Evolutionary conservation across 225 moss, liverwort and hornwort genomes (phyloP), one percentile per base, ranked within the genome.

Genomic region (Polytrichum formosum): DNA sequence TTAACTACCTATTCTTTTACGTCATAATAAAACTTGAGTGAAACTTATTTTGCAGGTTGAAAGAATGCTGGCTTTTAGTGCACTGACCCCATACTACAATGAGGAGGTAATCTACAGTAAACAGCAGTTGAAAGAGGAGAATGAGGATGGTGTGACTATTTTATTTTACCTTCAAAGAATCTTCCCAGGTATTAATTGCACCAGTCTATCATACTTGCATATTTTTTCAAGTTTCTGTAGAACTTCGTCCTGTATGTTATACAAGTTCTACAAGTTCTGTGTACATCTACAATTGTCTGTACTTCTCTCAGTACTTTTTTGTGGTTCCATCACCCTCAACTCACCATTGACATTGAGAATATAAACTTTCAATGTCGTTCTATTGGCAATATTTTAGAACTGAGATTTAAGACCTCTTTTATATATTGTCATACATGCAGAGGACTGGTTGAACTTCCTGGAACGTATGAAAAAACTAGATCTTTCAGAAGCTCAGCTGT

Each of bases 11-110:
- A 46, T 46, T 13, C 46, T 46, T 16, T 46, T 16, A 46, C 4
- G 46, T 13, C 16, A 46, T 16, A 13, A 46, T 46, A 46, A 61
- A 61, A 61, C 13, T 61, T n/a, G n/a, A n/a, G 21, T n/a, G 60
- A n/a, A 61, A 61, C 7, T 61, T 61, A 9, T 13, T 53, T 5
- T 82, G 54, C 72, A 95, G 92, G 95, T 95, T 66, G 92, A 92
- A 66, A 95, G 88, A 75, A 95, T 95, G 95, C 75, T 92, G 79
- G 87, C 92, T 69, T 92, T 95, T 75, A 95, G 95, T 83, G 95
- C 91, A 27, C 77, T 95, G 63, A 95, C 95, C 19, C 95, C 95
- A 19, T 95, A 95, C 77, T 95, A 95, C 70, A 75, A 70, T 20
- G 95, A 95, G 77, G 91, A 85, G 78, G 95, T 95, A 21, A 72